phyloP scores from a whole-genome alignment of 805 yeast genomes.

The Scheffersomyces amazonensis region DNA sequence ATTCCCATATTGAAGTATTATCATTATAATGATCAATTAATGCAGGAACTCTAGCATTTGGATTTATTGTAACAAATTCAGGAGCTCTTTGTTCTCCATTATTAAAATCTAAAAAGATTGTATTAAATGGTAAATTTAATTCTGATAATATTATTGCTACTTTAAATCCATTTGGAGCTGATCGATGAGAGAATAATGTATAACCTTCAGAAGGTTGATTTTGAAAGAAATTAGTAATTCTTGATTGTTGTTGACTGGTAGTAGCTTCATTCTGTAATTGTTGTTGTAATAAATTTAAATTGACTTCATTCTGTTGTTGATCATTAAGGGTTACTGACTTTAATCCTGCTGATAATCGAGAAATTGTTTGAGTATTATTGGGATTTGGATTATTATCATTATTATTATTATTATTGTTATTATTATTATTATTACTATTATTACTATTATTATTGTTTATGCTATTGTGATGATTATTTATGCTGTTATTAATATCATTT shows the following conservation, averaged over 20 bases:
- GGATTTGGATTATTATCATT: constrained; percentile 4
- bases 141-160: constrained; percentile 89
- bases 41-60: constrained; percentile 95
- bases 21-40: constrained; percentile 83
- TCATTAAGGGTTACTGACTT: constrained; percentile 41
- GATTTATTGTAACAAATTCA: constrained; percentile 88
- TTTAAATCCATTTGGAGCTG: constrained; percentile 95
- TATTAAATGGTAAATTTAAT: constrained; percentile 71
- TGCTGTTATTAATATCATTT: too few relatives aligned
- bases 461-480: neutral
- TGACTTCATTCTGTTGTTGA: constrained; percentile 41
- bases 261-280: constrained; percentile 43
- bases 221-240: constrained; percentile 69
- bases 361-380: constrained; percentile 26
- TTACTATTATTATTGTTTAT: neutral
- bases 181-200: constrained; percentile 76
- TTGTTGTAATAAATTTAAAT: constrained; percentile 41
- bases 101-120: constrained; percentile 83
- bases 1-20: constrained; percentile 87
- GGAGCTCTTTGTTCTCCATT: constrained; percentile 91
- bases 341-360: constrained; percentile 45
- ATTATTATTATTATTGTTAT: neutral
- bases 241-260: constrained; percentile 42
- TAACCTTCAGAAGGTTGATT: constrained; percentile 80
- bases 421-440: neutral